These are phyloP conservation scores for Neofusicoccum sp. DNA, from an alignment of 2,329 filamentous ascomycete genomes.

Conservation along the genomic window DNA sequence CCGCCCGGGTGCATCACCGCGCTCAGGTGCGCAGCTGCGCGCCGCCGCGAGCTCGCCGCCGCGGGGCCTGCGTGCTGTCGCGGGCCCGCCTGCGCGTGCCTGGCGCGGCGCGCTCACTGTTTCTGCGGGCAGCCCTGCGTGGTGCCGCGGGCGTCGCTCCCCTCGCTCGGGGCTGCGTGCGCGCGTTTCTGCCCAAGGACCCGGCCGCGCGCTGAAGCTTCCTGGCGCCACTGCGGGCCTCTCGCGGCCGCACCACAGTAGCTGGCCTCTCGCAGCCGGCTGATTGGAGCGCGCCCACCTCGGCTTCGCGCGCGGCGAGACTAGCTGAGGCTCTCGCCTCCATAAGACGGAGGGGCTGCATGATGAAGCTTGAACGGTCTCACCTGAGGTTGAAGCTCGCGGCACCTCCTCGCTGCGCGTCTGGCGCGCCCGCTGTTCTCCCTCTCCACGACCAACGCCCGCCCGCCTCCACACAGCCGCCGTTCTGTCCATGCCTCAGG, in stretches of 20 bases:
- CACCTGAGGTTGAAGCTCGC: constrained; percentile 14
- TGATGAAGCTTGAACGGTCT: constrained; percentile 6
- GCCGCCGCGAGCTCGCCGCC: neutral
- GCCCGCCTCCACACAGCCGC: neutral
- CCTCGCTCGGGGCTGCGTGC: neutral
- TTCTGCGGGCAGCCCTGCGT: neutral
- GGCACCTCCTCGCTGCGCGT: constrained; percentile 9
- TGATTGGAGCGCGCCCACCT: constrained; percentile 22
- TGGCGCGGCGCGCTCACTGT: neutral
- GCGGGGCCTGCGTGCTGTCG: neutral
- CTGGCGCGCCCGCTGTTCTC: neutral
- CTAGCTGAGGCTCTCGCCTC: constrained; percentile 13
- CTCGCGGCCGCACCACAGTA: neutral
- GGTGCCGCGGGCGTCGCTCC: neutral
- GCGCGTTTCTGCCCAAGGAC: neutral
- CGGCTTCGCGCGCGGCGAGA: constrained; percentile 6
- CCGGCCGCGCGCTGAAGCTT: neutral
- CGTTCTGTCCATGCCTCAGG: constrained; percentile 19
- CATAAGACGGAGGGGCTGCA: constrained; percentile 7
- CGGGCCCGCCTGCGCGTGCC: neutral
- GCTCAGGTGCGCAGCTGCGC: neutral
- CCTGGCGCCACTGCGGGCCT: constrained; percentile 3
- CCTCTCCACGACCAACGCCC: neutral
- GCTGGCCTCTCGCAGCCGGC: neutral
- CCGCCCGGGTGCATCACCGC: neutral